Base-by-base conservation (phyloP, 768 basidiomycete species). In the Termitomyces sp. region DNA sequence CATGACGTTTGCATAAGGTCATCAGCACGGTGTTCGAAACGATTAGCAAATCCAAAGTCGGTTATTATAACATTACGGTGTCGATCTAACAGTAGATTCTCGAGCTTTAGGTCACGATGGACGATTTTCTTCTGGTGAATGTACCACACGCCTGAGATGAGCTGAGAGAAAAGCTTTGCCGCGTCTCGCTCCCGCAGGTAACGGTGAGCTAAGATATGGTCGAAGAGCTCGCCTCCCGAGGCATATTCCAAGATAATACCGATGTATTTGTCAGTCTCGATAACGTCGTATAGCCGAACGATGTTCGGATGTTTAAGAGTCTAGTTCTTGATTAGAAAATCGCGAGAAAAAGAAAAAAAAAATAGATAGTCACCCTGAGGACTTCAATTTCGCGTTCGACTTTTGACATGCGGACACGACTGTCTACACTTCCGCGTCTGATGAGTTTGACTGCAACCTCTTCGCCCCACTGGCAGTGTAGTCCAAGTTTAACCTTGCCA, bases 401-500 rank as follows among this genome's bases (percentile, higher is more conserved):
- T 76, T 99, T 98, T 62, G 88, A 91, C 83, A 96, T 91, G 50
- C 95, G 84, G 5, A 92, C 85, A 14, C 84, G 78, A 59, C 84
- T 90, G 68, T 98, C 96, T 60, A 98, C 86, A 70, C 92, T 98
- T 37, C 94, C 94, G 58, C 95, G 79, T 57, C 95, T 83, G 68
- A 98, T 98, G 61, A 99, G 81, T 79, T 99, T 99, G 69, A 98
- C 95, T 12, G 96, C 96, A n/a, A 96, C 96, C 72, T 98, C 96
- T 73, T 97, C 95, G 36, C 94, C 95, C 87, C 91, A 97, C 66
- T 91, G 87, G 66, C 81, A 82, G 69, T 98, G 96, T 56, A 98
- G 80, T 5, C 96, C 96, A n/a, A 98, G 86, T 73, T 98, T 98
- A 77, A 98, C 96, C 73, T 98, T 98, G 50, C 95, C 96, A 70